These are phyloP conservation scores for Helicocarpus griseus DNA, from an alignment of 2,329 filamentous ascomycete genomes.

Conservation along the genomic window DNA sequence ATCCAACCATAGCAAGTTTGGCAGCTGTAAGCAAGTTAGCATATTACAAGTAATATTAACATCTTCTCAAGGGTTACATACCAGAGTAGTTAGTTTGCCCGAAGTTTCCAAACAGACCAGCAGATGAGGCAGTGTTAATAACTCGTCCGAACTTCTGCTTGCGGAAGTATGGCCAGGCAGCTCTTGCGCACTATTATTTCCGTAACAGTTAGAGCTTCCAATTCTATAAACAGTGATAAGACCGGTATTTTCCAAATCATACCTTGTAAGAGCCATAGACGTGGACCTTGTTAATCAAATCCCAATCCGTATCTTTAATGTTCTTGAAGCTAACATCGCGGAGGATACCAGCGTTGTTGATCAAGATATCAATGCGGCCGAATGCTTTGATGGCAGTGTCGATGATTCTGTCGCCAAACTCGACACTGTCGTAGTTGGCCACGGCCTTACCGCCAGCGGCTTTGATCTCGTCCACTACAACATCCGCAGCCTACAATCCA, in stretches of 20 bases:
- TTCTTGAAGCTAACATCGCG: conserved; percentile 97
- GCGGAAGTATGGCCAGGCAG: conserved; percentile 94
- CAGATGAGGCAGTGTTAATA: conserved; percentile 95
- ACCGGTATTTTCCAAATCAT: conserved; percentile 5
- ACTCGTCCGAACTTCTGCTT: conserved; percentile 97
- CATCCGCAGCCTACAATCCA: conserved; percentile 56
- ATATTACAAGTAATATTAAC: not conserved
- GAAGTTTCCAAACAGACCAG: conserved; percentile 90
- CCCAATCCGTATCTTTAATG: conserved; percentile 96
- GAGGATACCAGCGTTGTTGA: conserved; percentile 97
- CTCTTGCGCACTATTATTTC: conserved; percentile 58
- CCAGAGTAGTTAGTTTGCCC: conserved; percentile 92
- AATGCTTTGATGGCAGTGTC: conserved; percentile 45
- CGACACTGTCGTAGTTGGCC: conserved; percentile 81
- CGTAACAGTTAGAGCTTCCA: not conserved
- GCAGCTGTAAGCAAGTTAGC: conserved; percentile 50
- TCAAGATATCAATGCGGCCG: conserved; percentile 76
- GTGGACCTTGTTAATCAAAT: conserved; percentile 86
- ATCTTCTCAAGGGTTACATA: conserved; percentile 24
- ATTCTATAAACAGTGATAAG: not conserved
- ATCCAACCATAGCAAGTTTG: conserved; percentile 90
- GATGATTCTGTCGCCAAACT: conserved; percentile 89
- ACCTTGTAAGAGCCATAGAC: conserved; percentile 86
- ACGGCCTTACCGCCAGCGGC: conserved; percentile 87
- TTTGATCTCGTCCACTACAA: conserved; percentile 47